A percentile compares a stretch with the other conserved stretches of the same genome.
phyloP scores from a whole-genome alignment of 202 grass and related monocot species.

The Sporobolus alterniflorus region DNA sequence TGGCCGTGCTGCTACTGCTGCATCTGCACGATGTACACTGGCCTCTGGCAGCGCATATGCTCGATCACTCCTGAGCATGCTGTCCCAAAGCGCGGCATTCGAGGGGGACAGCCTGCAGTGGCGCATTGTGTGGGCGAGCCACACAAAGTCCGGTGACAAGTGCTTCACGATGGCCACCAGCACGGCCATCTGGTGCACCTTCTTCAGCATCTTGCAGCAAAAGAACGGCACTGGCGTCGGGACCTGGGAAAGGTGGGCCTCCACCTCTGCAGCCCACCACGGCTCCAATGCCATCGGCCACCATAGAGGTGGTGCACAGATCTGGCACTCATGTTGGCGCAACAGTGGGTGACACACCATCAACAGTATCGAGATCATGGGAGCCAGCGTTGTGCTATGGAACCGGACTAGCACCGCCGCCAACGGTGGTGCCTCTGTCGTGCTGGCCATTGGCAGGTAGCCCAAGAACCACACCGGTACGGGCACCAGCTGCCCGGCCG shows the following conservation, averaged over 20 bases:
- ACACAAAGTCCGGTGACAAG: background rate
- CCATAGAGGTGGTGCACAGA: background rate
- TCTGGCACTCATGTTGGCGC: background rate
- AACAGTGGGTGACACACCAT: background rate
- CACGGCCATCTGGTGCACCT: slow-evolving; percentile 8
- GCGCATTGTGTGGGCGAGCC: background rate
- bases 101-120: background rate
- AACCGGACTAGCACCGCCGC: background rate
- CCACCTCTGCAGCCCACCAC: background rate
- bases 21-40: background rate
- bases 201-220: background rate
- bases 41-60: background rate
- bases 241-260: background rate
- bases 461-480: background rate
- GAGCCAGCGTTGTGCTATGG: background rate
- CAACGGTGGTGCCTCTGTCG: background rate
- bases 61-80: background rate
- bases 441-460: background rate
- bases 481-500: background rate
- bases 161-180: slow-evolving; percentile 20
- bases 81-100: background rate
- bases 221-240: slow-evolving; percentile 1
- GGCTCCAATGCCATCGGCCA: slow-evolving; percentile 6
- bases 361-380: background rate
- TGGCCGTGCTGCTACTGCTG: background rate